A percentile compares a stretch with the other conserved stretches of the same genome.
Conservation (phyloP, 177 flowering plant species). For the Telopea speciosissima region DNA sequence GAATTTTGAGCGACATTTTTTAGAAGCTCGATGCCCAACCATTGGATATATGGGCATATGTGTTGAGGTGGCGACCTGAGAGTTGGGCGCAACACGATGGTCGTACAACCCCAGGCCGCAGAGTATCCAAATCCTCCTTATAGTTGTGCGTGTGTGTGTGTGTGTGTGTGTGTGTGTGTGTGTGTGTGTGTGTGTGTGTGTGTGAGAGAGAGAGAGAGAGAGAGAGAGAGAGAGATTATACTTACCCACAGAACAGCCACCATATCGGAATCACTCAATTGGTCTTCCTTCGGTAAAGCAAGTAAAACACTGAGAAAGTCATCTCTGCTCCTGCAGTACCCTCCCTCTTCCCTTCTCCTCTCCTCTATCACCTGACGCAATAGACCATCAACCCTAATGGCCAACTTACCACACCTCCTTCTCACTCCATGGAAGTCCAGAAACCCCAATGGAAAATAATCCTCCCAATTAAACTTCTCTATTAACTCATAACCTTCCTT, state of each 20-base stretch:
- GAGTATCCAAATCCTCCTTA: no score
- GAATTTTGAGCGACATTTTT: no score
- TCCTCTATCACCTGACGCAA: conserved; percentile 45
- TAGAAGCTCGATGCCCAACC: no score
- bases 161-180: no score
- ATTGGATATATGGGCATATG: no score
- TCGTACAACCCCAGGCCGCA: no score
- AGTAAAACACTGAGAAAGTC: conserved; percentile 67
- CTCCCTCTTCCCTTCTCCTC: conserved; percentile 29
- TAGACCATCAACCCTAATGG: conserved; percentile 29
- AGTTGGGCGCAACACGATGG: no score
- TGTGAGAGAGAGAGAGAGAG: no score
- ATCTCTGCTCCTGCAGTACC: conserved; percentile 16
- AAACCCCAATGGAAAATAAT: conserved; percentile 48
- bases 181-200: no score
- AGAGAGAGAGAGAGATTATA: conserved; percentile 1
- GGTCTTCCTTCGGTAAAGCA: conserved; percentile 53
- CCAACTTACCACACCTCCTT: conserved; percentile 53
- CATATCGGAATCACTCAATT: conserved; percentile 51
- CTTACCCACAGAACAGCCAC: conserved; percentile 78
- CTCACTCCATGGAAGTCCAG: conserved; percentile 65
- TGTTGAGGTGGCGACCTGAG: no score
- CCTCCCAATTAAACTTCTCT: conserved; percentile 54
- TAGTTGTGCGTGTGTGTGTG: no score
- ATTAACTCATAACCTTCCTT: conserved; percentile 76